Evolutionary conservation across 2,329 filamentous ascomycete genomes (phyloP).

Genomic region (Claviceps digitariae): DNA sequence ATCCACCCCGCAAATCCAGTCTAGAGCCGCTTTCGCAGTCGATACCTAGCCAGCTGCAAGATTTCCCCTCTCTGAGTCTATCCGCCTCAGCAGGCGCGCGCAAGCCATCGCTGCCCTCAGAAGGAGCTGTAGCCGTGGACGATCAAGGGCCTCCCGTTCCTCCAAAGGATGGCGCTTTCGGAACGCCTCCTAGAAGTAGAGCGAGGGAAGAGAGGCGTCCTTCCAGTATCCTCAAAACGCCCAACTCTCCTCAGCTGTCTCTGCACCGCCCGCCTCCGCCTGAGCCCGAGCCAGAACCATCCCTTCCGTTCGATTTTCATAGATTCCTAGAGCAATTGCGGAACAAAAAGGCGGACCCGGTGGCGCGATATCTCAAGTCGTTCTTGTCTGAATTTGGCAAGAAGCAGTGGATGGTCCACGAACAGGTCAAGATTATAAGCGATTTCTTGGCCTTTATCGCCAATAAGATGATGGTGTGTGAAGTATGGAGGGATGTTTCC

Average conservation of each 20-base stretch:
- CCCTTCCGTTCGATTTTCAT: constrained; percentile 91
- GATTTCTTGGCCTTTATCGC: constrained; percentile 95
- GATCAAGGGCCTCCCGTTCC: constrained; percentile 44
- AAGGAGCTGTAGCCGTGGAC: constrained; percentile 21
- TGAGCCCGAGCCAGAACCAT: constrained; percentile 65
- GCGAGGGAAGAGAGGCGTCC: constrained; percentile 24
- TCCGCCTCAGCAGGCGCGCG: constrained; percentile 26
- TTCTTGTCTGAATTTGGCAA: constrained; percentile 93
- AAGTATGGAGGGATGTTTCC: constrained; percentile 90
- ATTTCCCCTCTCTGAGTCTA: constrained; percentile 29
- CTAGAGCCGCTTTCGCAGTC: constrained; percentile 54
- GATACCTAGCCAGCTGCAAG: constrained; percentile 34
- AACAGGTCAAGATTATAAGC: constrained; percentile 96
- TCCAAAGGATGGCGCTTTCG: constrained; percentile 42
- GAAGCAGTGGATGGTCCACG: constrained; percentile 98
- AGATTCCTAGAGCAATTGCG: constrained; percentile 90
- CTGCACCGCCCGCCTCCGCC: constrained; percentile 55
- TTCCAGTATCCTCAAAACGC: constrained; percentile 14
- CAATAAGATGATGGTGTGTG: constrained; percentile 95
- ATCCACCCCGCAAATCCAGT: constrained; percentile 76
- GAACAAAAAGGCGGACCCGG: constrained; percentile 94
- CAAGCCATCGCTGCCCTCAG: constrained; percentile 23
- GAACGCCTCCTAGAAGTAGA: constrained; percentile 18
- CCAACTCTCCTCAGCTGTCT: constrained; percentile 34
- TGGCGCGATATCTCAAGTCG: constrained; percentile 88